A percentile compares a stretch with the other conserved stretches of the same genome.
Conservation (phyloP, 2,329 filamentous ascomycete species). For the Chaetomium strumarium region DNA sequence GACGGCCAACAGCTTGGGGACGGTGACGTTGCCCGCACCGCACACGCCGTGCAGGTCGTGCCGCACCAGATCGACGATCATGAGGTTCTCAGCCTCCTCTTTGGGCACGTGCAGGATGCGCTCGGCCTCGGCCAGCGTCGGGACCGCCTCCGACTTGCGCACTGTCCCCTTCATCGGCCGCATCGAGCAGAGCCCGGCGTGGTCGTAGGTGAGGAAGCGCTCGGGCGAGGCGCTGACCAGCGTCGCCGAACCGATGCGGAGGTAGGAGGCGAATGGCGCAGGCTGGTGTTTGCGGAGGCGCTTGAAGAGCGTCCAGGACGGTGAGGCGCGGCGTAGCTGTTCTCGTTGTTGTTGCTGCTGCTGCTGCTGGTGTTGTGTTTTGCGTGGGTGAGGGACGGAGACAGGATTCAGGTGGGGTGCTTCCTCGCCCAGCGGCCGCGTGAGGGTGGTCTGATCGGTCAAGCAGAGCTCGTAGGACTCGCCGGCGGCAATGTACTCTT, state of each 20-base stretch:
- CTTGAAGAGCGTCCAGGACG: slow-evolving; percentile 67
- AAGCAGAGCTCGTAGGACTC: slow-evolving; percentile 84
- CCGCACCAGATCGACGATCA: slow-evolving; percentile 96
- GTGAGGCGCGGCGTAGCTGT: slow-evolving; percentile 18
- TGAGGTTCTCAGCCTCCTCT: slow-evolving; percentile 91
- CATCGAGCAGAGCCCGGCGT: slow-evolving; percentile 62
- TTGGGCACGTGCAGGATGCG: slow-evolving; percentile 72
- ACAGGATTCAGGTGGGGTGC: slow-evolving; percentile 39
- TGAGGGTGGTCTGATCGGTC: slow-evolving; percentile 67
- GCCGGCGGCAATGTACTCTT: slow-evolving; percentile 66
- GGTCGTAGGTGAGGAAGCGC: slow-evolving; percentile 64
- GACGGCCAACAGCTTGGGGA: slow-evolving; percentile 74
- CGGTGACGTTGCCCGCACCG: slow-evolving; percentile 64
- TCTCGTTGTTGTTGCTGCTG: not conserved
- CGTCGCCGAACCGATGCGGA: slow-evolving; percentile 63
- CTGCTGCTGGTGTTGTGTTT: slow-evolving; percentile 1
- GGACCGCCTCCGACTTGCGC: slow-evolving; percentile 60
- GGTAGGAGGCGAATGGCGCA: slow-evolving; percentile 78
- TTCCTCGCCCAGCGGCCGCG: slow-evolving; percentile 30
- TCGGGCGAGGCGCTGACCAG: slow-evolving; percentile 83
- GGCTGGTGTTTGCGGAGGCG: slow-evolving; percentile 66
- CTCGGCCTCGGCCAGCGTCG: slow-evolving; percentile 67
- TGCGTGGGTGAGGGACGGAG: slow-evolving; percentile 37
- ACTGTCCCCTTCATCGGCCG: slow-evolving; percentile 96
- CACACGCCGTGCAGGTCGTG: slow-evolving; percentile 87